Conservation (phyloP, 805 yeast species). For the Pichia heedii region DNA sequence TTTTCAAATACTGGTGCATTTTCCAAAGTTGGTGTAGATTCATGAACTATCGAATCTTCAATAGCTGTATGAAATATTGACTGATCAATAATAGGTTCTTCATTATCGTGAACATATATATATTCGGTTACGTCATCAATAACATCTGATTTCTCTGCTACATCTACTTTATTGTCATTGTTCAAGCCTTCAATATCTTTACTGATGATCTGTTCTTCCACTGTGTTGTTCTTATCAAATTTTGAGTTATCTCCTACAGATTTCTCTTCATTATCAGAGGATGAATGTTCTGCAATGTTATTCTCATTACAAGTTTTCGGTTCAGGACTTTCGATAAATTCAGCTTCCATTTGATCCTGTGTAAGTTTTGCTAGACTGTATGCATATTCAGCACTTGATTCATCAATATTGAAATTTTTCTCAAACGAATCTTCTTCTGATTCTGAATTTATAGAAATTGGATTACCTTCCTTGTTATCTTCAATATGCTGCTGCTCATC, state of each 20-base stretch:
- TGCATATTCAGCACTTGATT: background rate
- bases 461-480: background rate
- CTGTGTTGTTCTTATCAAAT: no score
- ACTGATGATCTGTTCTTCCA: no score
- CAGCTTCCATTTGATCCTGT: background rate
- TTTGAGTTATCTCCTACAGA: no score
- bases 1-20: background rate
- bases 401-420: background rate
- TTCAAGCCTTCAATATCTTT: no score
- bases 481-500: background rate
- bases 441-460: slow-evolving; percentile 4
- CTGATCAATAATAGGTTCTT: background rate
- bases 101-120: background rate
- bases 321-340: background rate
- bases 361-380: slow-evolving; percentile 5
- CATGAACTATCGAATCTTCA: background rate
- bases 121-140: background rate
- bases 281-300: background rate
- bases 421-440: background rate
- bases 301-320: background rate
- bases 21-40: slow-evolving; percentile 3
- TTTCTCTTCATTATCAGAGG: no score
- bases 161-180: background rate
- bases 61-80: slow-evolving; percentile 1
- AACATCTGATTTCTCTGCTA: background rate